Evolutionary conservation across 2,329 filamentous ascomycete species (phyloP).

Genomic region (Colletotrichum sp.): DNA sequence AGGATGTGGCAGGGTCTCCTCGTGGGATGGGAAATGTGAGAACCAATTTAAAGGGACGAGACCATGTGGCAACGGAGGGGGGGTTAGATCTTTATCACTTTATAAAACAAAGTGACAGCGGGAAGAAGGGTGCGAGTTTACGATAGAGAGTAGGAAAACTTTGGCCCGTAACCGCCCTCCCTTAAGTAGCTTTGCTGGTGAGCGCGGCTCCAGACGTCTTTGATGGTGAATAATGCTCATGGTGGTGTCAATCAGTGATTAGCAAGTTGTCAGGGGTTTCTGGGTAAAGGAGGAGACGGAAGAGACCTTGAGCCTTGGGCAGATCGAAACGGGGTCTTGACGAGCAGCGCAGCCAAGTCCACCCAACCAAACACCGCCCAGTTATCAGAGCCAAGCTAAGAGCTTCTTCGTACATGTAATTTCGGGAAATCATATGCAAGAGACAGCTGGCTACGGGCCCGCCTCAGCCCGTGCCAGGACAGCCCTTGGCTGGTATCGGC

Average conservation of each 20-base stretch:
- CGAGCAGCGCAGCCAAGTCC: conserved; percentile 5
- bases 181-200: conserved; percentile 17
- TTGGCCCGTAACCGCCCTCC: conserved; percentile 4
- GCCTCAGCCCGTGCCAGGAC: conserved; percentile 31
- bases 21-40: conserved; percentile 26
- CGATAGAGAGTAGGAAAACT: not conserved
- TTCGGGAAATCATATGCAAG: conserved; percentile 41
- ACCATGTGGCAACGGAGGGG: not conserved
- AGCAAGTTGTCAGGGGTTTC: conserved; percentile 13
- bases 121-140: not conserved
- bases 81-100: conserved; percentile 4
- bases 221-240: conserved; percentile 9
- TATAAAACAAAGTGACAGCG: not conserved
- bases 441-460: conserved; percentile 31
- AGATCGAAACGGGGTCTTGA: conserved; percentile 10
- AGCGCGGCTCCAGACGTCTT: not conserved
- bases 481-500: conserved; percentile 22
- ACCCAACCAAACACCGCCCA: conserved; percentile 42
- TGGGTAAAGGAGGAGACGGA: conserved; percentile 20
- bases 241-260: conserved; percentile 24
- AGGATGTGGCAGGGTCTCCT: conserved; percentile 12
- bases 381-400: conserved; percentile 35
- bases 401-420: conserved; percentile 28
- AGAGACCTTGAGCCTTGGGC: conserved; percentile 2
- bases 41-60: not conserved